Evolutionary conservation across 306 rosid genomes (phyloP).

Genomic region (Casuarina cunninghamiana): DNA sequence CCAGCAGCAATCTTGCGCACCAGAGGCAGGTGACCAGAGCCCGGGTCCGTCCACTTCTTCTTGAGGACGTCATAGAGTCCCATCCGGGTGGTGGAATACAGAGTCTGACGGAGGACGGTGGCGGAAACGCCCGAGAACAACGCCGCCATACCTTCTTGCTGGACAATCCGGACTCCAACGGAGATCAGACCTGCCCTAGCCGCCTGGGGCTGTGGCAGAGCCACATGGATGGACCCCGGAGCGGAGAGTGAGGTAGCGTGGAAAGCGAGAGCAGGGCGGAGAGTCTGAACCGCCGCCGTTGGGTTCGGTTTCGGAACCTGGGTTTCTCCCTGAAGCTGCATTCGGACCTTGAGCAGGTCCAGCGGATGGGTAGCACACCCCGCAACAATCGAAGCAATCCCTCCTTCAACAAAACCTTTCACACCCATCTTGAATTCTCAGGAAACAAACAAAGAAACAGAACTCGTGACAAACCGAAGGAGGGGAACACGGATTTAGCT

Average conservation of each 20-base stretch:
- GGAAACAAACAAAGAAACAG: constrained; percentile 21
- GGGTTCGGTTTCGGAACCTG: constrained; percentile 32
- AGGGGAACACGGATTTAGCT: neutral
- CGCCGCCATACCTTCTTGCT: constrained; percentile 62
- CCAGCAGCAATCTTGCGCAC: constrained; percentile 54
- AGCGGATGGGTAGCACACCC: constrained; percentile 76
- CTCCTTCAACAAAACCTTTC: constrained; percentile 74
- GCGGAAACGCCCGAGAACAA: constrained; percentile 80
- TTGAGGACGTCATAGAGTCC: constrained; percentile 73
- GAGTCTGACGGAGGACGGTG: constrained; percentile 71
- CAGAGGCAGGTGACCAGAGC: constrained; percentile 45
- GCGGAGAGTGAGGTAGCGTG: constrained; percentile 17
- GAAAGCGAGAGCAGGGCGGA: constrained; percentile 60
- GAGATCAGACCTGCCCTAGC: constrained; percentile 51
- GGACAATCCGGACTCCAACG: constrained; percentile 57
- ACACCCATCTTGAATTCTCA: constrained; percentile 44
- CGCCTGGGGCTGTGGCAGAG: constrained; percentile 15
- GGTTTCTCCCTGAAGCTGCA: constrained; percentile 79
- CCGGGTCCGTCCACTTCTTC: constrained; percentile 63
- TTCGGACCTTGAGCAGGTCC: constrained; percentile 75
- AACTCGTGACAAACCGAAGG: neutral
- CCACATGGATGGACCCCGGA: constrained; percentile 31
- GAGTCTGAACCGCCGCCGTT: constrained; percentile 22
- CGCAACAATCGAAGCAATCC: constrained; percentile 70
- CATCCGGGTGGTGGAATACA: constrained; percentile 84